Conservation (phyloP, 2,329 filamentous ascomycete genomes). For the Aspergillus bombycis region DNA sequence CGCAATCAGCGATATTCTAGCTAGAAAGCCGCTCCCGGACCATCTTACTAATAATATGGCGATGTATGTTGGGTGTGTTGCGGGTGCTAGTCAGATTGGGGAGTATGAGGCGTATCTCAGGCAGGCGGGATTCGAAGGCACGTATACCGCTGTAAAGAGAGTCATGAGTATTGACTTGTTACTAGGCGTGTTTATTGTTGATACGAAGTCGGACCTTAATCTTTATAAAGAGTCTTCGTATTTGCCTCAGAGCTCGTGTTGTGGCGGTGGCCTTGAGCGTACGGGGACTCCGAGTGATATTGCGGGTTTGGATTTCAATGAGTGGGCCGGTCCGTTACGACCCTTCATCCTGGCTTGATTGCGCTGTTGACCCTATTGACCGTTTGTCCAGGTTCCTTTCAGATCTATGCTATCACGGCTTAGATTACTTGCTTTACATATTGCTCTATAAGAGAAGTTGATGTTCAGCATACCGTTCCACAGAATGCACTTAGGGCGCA, state of each 20-base stretch:
- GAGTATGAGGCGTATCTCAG: conserved; percentile 58
- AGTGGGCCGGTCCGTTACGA: conserved; percentile 52
- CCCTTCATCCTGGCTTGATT: neutral
- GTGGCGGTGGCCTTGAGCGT: conserved; percentile 10
- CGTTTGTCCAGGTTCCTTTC: conserved; percentile 46
- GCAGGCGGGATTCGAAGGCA: conserved; percentile 56
- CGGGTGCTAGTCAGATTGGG: conserved; percentile 57
- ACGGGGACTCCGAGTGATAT: conserved; percentile 18
- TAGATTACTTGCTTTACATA: conserved; percentile 7
- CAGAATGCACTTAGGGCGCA: too few species aligned
- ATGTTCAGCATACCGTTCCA: too few species aligned
- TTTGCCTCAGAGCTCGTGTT: conserved; percentile 24
- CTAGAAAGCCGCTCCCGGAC: conserved; percentile 52
- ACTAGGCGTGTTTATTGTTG: conserved; percentile 49
- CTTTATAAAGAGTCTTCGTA: conserved; percentile 43
- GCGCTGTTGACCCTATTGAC: conserved; percentile 1
- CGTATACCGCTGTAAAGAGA: conserved; percentile 4
- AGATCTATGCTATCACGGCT: conserved; percentile 55
- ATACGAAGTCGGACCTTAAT: conserved; percentile 53
- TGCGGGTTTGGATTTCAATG: conserved; percentile 50
- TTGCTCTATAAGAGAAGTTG: too few species aligned
- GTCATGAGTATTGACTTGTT: neutral
- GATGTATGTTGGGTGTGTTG: conserved; percentile 64
- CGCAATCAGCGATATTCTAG: conserved; percentile 64
- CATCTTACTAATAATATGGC: conserved; percentile 54